Base-by-base conservation (phyloP, 2,329 filamentous ascomycete species). In the Pezizomycotina sp. region DNA sequence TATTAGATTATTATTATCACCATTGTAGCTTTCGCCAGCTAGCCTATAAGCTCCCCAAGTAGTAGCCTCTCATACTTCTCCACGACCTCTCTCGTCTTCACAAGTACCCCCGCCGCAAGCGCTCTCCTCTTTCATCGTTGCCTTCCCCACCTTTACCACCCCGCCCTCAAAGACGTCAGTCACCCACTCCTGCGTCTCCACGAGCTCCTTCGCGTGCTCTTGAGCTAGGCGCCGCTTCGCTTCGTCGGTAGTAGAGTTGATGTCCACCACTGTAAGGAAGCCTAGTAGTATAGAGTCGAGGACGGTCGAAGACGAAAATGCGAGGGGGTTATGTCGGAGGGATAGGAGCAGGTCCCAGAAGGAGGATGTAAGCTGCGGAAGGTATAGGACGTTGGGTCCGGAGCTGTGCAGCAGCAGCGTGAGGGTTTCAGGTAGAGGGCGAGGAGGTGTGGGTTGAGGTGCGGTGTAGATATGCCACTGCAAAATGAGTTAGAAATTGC, bases 161-260 rank as follows among this genome's bases (percentile, higher is more conserved):
- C 32, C 41, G 8, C 62, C 62, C 42, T 77, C 70, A 56, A 93
- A 91, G 1, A 93, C 68, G 36, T 64, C 64, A 27, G 72, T 67
- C 1, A 80, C 77, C 89, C 89, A 98, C 52, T 82, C 78, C 50
- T 80, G 71, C 42, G 81, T 78, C 64, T 95, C 86, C 33, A 92
- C 65, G 14, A 95, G 61, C 55, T 86, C 74, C 37, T 72, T 70
- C 1, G 78, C 74, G 49, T 82, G 71, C 38, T 75, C 70, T 41
- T 74, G 71, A 31, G 81, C 86, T 2, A 98, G 56, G 2, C 71
- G 64, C 48, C 73, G 63, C 6, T 43, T 23, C 31, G 40, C 39
- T 59, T 77, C 70, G 42, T 82, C 71, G 31, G 71, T 68, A 21
- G 68, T 73, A 19, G 59, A 60, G 42, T 92, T 92, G 23, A 92